Base-by-base conservation (phyloP, 192 early-diverging fungal genomes). In the Coemansia sp. region DNA sequence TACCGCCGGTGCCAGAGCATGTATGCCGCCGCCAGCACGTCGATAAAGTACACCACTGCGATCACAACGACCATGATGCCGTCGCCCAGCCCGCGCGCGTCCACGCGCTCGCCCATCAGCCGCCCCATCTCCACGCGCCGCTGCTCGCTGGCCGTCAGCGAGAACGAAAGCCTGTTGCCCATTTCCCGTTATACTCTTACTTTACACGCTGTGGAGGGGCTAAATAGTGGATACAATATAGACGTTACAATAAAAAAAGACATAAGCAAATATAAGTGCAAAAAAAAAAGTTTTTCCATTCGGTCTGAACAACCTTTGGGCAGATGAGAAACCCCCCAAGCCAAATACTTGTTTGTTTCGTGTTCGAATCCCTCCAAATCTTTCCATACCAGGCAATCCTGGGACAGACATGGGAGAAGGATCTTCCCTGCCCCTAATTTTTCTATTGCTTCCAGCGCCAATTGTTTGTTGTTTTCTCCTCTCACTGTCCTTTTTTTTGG, bases 1-100 rank as follows among this genome's bases (percentile, higher is more conserved):
- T 75, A 75, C 20, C 39, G 56, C 21, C 58, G 52, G 50, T 75
- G 67, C 40, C 40, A 55, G 22, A 75, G 10, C 40, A 67, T 17
- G 31, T 36, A 75, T 5, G 36, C 19, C 5, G 50, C 58, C 0
- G 58, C 64, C 17, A 64, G 8, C 25, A 63, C 31, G 40, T 68
- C 54, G 1, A 68, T 30, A 0, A 21, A 42, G 35, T 64, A 70
- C 8, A 70, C 28, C 0, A 27, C 8, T 1, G 55, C 38, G 2
- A 62, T 50, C 11, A 53, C 34, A 0, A 60, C 53, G 0, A 67
- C 38, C 55, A 67, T 51, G 1, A 55, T 34, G 1, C 53, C 9
- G 34, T 74, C 70, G 0, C 22, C 59, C 2, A 12, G 31, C n/a
- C 64, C 60, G 14, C 63, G 58, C 11, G 64, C 60, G 15, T 74